Evolutionary conservation across 2,329 filamentous ascomycete species (phyloP), one percentile per base, ranked within the genome.

Genomic region (Hymenoscyphus albidus): DNA sequence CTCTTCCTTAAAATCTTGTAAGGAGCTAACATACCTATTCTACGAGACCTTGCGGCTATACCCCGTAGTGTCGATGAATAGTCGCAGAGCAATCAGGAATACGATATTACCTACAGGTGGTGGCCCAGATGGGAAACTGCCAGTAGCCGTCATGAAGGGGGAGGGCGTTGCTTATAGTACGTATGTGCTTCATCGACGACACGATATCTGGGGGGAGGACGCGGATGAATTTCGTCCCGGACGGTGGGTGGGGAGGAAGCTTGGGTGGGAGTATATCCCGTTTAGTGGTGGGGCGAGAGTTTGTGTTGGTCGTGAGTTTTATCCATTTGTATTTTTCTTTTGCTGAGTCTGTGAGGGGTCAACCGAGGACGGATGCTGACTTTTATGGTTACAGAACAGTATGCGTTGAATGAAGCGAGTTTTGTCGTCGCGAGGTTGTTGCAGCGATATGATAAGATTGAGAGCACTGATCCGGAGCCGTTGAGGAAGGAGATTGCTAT

Each of bases 251-350:
- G 80, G 81, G n/a, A 70, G 85, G 2, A 93, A 88, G 0, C 68
- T 85, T 0, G 78, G 84, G 38, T 91, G 94, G 78, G 91, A 91
- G 0, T 92, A 91, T 65, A 88, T 91, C 59, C 88, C 88, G 0
- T 95, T 95, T 73, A 90, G 87, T 70, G 80, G 86, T 16, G 89
- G 89, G 0, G 87, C 89, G 0, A 78, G 89, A 5, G 82, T 88
- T 0, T 92, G 89, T 66, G 88, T 95, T 1, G 91, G 91, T 69
- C 76, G 61, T 73, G 68, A 70, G 75, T 77, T 54, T 32, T 70
- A 65, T 61, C 72, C 54, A n/a, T 27, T 35, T 35, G 12, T 7
- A 39, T 12, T 35, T 42, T n/a, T 7, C 1, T 48, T 1, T 39
- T 64, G 32, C 7, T 58, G 9, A 7, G 16, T 27, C 27, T 27